Evolutionary conservation across 2,329 filamentous ascomycete genomes (phyloP), one percentile per base, ranked within the genome.

Genomic region (Ilyonectria mors-panacis): DNA sequence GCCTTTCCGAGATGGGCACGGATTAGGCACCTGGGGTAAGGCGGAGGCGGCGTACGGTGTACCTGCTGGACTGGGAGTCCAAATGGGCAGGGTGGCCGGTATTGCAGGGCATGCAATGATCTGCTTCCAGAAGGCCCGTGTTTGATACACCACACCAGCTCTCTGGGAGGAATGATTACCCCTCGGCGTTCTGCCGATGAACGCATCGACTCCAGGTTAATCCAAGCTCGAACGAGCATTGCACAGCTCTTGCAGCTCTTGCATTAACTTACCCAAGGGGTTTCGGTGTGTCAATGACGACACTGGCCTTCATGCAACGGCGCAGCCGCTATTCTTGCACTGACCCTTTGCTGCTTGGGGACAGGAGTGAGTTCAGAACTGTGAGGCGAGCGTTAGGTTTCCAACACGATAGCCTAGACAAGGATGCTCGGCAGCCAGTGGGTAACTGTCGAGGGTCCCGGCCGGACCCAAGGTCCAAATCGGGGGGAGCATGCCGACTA

Each of bases 21-120:
- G 67, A 75, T 74, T 72, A 60, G 54, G 55, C 64, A 68, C 69
- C 74, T 75, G 71, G 74, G 73, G 71, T 76, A 76, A 73, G 74
- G 72, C 70, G 70, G 70, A 73, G 63, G 68, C 59, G 55, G 45
- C 62, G 67, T 35, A 21, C 12, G 50, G 30, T 35, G 30, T 53
- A 12, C 50, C 50, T 54, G 48, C 60, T 59, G 65, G 37, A 50
- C 35, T 54, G 57, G 64, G 56, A 73, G 61, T 59, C 58, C 42
- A 63, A 66, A 73, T 60, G 50, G 68, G 63, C 53, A 74, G 60
- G 60, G 63, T 64, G 56, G 33, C 67, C 66, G 65, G 73, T 59
- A 73, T 68, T 71, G 60, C 56, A 71, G 59, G 65, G 63, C 66
- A 68, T 55, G 42, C 33, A 57, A 62, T 65, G 65, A 66, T 68